Evolutionary conservation across 2,329 filamentous ascomycete species (phyloP), one percentile per base, ranked within the genome.

Genomic region (Ophiocordyceps camponoti-floridani): DNA sequence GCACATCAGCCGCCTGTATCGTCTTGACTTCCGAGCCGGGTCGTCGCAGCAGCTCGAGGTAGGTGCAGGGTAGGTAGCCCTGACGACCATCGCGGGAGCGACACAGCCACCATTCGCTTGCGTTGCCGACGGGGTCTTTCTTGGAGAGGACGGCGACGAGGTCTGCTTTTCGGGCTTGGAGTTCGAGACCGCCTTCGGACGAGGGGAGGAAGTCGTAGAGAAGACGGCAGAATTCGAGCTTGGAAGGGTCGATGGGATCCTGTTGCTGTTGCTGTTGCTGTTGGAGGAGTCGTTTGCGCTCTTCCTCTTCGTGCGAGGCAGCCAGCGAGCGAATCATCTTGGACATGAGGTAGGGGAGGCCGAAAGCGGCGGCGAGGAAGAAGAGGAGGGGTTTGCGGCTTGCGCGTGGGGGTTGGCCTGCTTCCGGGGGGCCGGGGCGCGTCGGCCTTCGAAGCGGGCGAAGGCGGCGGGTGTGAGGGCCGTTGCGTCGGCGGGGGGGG

Each of bases 91-190:
- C 87, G 48, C 91, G 75, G 13, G 89, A 83, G 45, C 91, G 76
- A 63, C 93, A 98, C 51, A 82, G 79, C 91, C 91, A 98, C 91
- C 91, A 98, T 58, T 98, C 89, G 44, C 84, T 91, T 4, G 86
- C 77, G 54, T 91, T 87, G 40, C 91, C 91, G 56, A 89, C 76
- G 1, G 91, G 91, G 55, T 98, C 91, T 16, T 78, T 83, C 67
- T 95, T 95, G 66, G 81, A 82, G 45, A 98, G 72, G 1, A 98
- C 87, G 26, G 91, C 91, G 14, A 98, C 88, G 44, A 96, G 78
- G 54, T 98, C 91, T 47, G 89, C 89, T 68, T 94, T 95, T 66
- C 84, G 88, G 23, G 93, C 89, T 33, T 84, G 79, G 13, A 98
- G 73, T 57, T 98, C 93, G 52, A 96, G 78, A 45, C 72, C 64